Evolutionary conservation across 225 moss, liverwort and hornwort species (phyloP).

Genomic region (Thuidium tamariscinum): DNA sequence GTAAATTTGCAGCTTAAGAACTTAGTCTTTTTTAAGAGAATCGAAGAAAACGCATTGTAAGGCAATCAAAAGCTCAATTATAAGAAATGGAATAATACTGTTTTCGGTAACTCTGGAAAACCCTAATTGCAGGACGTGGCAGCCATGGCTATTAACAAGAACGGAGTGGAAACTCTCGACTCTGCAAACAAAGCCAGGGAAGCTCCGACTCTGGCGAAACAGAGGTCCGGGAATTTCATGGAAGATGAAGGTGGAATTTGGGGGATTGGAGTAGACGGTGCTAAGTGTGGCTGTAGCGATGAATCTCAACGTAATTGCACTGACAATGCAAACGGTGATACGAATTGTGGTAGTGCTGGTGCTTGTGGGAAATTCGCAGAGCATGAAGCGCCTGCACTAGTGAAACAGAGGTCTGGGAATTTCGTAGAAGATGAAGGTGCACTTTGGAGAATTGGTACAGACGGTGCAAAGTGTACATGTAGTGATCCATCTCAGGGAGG

Average conservation of each 20-base stretch:
- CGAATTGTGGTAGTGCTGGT: not conserved
- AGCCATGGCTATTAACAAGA: slow-evolving; percentile 23
- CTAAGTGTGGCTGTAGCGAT: slow-evolving; percentile 12
- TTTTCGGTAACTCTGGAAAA: slow-evolving; percentile 11
- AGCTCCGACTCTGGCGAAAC: not conserved
- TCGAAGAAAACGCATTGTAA: not conserved
- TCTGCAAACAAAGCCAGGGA: not conserved
- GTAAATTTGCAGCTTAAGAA: not conserved
- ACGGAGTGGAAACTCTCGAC: slow-evolving; percentile 12
- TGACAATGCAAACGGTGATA: not conserved
- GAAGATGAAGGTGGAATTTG: slow-evolving; percentile 54
- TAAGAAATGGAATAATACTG: not conserved
- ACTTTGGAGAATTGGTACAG: slow-evolving; percentile 15
- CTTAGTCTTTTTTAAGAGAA: not conserved
- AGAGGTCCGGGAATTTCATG: slow-evolving; percentile 32
- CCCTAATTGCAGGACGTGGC: slow-evolving; percentile 56
- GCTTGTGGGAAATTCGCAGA: not conserved
- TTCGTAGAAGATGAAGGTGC: slow-evolving; percentile 43
- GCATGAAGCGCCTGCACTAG: not conserved
- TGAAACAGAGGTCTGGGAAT: slow-evolving; percentile 12
- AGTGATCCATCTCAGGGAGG: not conserved
- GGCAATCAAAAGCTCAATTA: not conserved
- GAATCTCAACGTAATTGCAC: not conserved
- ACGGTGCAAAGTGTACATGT: slow-evolving; percentile 6
- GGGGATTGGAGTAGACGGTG: slow-evolving; percentile 21